A percentile compares a stretch with the other conserved stretches of the same genome.
Conservation (phyloP, 495 filamentous ascomycete species). For the Xylaria nigripes region DNA sequence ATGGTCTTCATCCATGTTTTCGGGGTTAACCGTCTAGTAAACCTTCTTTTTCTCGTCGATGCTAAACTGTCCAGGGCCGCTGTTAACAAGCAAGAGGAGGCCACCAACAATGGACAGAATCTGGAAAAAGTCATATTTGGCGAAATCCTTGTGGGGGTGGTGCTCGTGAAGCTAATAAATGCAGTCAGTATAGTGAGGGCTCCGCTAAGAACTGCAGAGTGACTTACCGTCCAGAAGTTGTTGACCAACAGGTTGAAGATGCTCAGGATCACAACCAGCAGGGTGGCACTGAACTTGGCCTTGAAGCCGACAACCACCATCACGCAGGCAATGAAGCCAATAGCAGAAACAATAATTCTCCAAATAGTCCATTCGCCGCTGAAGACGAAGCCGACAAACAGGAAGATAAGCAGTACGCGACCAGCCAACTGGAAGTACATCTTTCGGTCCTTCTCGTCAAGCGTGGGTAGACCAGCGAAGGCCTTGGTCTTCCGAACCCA, state of each 20-base stretch:
- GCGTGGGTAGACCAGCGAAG: constrained; percentile 83
- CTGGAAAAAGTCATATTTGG: constrained; percentile 99
- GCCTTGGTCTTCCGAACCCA: constrained; percentile 98
- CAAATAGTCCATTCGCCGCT: constrained; percentile 85
- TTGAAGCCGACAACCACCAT: constrained; percentile 99
- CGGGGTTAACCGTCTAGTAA: constrained; percentile 50
- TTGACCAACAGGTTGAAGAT: constrained; percentile 96
- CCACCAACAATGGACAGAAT: constrained; percentile 97
- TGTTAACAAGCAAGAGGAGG: constrained; percentile 92
- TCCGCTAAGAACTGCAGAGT: background rate
- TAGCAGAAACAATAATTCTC: constrained; percentile 68
- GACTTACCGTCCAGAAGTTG: constrained; percentile 99
- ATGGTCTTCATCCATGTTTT: background rate
- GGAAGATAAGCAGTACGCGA: constrained; percentile 90
- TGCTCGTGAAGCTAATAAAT: constrained; percentile 79
- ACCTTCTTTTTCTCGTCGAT: constrained; percentile 99
- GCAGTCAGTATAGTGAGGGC: background rate
- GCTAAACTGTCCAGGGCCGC: constrained; percentile 92
- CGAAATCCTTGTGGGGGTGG: constrained; percentile 98
- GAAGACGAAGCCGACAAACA: constrained; percentile 95
- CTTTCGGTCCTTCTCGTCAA: constrained; percentile 98
- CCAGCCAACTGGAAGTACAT: constrained; percentile 99
- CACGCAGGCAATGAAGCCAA: constrained; percentile 85
- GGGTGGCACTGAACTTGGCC: constrained; percentile 94
- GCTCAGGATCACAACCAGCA: constrained; percentile 88